phyloP scores from a whole-genome alignment of 345 rosid species.

The Populus tremula region DNA sequence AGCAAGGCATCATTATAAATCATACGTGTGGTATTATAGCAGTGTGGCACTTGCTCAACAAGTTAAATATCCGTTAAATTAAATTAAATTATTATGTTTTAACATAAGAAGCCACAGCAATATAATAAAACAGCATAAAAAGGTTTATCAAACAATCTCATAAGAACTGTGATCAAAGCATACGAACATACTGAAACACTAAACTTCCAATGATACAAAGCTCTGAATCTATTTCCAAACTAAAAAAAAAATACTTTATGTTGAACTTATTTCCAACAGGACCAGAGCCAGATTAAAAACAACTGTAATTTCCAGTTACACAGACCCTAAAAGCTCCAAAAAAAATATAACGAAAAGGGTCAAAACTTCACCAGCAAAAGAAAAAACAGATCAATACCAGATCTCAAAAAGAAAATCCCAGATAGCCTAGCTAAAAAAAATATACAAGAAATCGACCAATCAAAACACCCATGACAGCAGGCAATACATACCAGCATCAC shows the following conservation, averaged over 20 bases:
- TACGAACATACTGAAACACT: too few species aligned
- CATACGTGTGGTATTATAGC: not conserved
- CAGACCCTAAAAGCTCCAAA: not conserved
- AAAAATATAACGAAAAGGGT: not conserved
- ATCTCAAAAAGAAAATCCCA: constrained; percentile 10
- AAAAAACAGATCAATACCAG: constrained; percentile 20
- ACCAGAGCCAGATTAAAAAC: not conserved
- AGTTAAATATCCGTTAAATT: not conserved
- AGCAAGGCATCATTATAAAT: not conserved
- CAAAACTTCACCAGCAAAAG: not conserved
- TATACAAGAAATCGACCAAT: not conserved
- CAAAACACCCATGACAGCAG: not conserved
- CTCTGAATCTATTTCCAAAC: too few species aligned
- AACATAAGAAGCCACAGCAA: not conserved
- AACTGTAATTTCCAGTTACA: not conserved
- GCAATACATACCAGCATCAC: not conserved
- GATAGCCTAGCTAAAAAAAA: too few species aligned
- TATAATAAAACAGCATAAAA: not conserved
- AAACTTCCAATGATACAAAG: too few species aligned
- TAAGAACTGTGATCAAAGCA: not conserved
- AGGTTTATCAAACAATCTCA: not conserved
- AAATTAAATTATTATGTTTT: not conserved
- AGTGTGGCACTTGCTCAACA: not conserved
- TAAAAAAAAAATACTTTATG: not conserved
- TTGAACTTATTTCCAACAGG: not conserved